Percentiles rank a stretch among this genome's conserved stretches.
Evolutionary conservation across 75 land plant genomes (phyloP).

Genomic region (Cryptomeria japonica): DNA sequence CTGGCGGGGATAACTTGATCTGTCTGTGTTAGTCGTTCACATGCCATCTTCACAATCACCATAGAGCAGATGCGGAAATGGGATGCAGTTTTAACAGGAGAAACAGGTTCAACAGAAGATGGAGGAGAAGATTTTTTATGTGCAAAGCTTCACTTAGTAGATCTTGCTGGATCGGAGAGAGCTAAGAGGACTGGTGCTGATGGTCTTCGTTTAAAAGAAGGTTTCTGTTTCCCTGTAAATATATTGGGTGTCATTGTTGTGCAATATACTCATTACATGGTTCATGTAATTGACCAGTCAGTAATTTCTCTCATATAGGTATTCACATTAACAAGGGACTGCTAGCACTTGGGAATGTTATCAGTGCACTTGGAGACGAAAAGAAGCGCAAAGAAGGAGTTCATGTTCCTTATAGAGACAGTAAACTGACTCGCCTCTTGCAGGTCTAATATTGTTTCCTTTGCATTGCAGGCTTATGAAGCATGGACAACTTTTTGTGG

Average conservation of each 20-base stretch:
- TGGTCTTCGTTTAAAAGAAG: constrained; percentile 98
- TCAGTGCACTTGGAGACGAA: constrained; percentile 99
- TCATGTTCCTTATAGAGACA: constrained; percentile 98
- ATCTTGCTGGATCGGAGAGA: constrained; percentile 99
- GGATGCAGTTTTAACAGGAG: constrained; percentile 32
- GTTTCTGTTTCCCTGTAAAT: constrained; percentile 17
- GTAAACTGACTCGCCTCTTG: constrained; percentile 95
- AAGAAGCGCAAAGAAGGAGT: constrained; percentile 96
- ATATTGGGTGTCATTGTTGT: constrained; percentile 2
- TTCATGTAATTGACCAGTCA: background rate
- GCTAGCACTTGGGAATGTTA: constrained; percentile 98
- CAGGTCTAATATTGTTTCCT: constrained; percentile 50
- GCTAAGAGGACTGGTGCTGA: constrained; percentile 98
- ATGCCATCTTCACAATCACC: constrained; percentile 99
- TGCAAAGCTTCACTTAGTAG: constrained; percentile 97
- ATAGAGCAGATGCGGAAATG: constrained; percentile 91
- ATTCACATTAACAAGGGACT: constrained; percentile 98
- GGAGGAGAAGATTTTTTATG: constrained; percentile 88
- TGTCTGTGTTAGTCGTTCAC: constrained; percentile 77
- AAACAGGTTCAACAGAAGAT: constrained; percentile 38
- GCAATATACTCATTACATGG: background rate
- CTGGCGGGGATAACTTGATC: background rate
- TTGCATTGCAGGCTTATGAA: background rate
- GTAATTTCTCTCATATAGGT: constrained; percentile 44
- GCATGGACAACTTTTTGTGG: background rate